Percentiles rank a stretch among this genome's conserved stretches.
Conservation (phyloP, 228 moss, liverwort and hornwort species). For the Sphagnum magellanicum region DNA sequence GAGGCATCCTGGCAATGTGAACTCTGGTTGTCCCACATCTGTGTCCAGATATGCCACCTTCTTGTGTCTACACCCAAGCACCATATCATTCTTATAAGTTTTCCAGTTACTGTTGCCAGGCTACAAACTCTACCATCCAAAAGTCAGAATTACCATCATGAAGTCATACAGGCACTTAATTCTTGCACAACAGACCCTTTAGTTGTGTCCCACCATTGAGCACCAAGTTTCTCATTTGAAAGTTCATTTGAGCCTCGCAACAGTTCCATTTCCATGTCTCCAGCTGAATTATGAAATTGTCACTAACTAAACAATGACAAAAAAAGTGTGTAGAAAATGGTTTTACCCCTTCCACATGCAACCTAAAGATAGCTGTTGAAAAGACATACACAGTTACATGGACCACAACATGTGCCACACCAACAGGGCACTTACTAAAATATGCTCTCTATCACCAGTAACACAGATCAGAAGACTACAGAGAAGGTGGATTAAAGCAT, state of each 20-base stretch:
- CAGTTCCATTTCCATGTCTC: too few species aligned
- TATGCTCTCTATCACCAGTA: not conserved
- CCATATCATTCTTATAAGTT: too few species aligned
- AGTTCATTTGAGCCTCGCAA: too few species aligned
- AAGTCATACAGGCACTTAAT: not conserved
- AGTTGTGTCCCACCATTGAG: too few species aligned
- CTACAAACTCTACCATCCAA: not conserved
- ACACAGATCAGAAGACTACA: not conserved
- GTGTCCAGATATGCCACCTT: constrained; percentile 90
- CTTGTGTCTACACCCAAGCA: constrained; percentile 42
- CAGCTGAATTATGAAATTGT: too few species aligned
- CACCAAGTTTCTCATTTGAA: too few species aligned
- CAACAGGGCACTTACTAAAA: not conserved
- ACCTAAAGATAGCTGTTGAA: too few species aligned
- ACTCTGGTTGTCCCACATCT: constrained; percentile 90
- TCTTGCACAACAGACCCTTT: not conserved
- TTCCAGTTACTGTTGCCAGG: too few species aligned
- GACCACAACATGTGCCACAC: not conserved
- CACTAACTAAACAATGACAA: too few species aligned
- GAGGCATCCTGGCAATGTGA: constrained; percentile 90
- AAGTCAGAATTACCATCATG: not conserved
- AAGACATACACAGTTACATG: too few species aligned
- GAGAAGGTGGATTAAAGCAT: not conserved
- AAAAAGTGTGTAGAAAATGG: too few species aligned
- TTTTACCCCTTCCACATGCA: too few species aligned